phyloP scores from a whole-genome alignment of 331 rosid species.

The Spiraea crenata region DNA sequence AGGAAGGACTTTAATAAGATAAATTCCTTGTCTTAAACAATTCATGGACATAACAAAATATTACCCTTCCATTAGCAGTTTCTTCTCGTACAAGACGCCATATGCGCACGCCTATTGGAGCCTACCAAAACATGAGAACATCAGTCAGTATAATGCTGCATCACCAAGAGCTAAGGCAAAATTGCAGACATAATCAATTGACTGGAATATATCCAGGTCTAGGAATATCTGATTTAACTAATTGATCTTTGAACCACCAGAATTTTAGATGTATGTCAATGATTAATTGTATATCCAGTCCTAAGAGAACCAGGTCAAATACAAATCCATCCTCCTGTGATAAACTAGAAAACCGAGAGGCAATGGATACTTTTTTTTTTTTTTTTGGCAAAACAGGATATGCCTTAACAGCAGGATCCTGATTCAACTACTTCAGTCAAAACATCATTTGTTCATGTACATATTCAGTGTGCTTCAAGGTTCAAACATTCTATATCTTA shows the following conservation, averaged over 20 bases:
- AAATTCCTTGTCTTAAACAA: slow-evolving; percentile 19
- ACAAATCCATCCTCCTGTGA: slow-evolving; percentile 12
- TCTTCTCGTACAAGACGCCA: slow-evolving; percentile 62
- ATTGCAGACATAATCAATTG: slow-evolving; percentile 5
- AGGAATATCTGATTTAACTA: neutral
- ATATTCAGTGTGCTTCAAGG: slow-evolving; percentile 3
- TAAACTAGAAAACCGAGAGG: slow-evolving; percentile 1
- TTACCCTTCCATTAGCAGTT: slow-evolving; percentile 72
- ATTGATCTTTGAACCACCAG: neutral
- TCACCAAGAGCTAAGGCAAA: slow-evolving; percentile 6
- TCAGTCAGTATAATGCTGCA: neutral
- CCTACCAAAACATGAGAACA: slow-evolving; percentile 40
- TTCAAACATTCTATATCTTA: neutral
- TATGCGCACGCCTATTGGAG: slow-evolving; percentile 73
- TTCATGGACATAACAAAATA: slow-evolving; percentile 1
- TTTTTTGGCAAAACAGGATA: neutral
- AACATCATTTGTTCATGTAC: slow-evolving; percentile 1
- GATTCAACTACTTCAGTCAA: neutral
- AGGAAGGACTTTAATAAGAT: slow-evolving; percentile 23
- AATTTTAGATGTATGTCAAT: neutral
- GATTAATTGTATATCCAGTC: neutral
- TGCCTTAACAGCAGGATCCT: slow-evolving; percentile 2
- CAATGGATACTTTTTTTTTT: slow-evolving; percentile 1
- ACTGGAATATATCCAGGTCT: neutral
- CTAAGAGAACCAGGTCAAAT: slow-evolving; percentile 1